Percentiles rank a stretch among this genome's conserved stretches.
phyloP scores from a whole-genome alignment of 1,139 yeast species.

The Zygoascus sp. region DNA sequence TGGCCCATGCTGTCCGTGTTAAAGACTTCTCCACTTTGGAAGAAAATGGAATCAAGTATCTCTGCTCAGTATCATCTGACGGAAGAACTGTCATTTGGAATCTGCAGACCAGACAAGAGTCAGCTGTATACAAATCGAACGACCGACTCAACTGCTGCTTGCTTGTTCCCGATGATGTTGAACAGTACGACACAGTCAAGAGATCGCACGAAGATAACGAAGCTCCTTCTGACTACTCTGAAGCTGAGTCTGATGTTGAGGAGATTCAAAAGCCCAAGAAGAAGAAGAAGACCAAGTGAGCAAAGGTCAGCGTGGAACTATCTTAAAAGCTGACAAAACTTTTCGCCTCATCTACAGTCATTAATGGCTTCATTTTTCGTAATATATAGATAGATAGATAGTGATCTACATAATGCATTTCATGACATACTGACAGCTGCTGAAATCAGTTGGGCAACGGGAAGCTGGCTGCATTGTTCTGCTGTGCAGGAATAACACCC shows the following conservation, averaged over 20 bases:
- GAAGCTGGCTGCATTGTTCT: conserved; percentile 7
- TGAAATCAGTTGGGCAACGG: conserved; percentile 4
- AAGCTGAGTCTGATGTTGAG: conserved; percentile 42
- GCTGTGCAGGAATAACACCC: conserved; percentile 16
- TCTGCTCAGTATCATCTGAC: conserved; percentile 85
- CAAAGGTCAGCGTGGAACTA: conserved; percentile 23
- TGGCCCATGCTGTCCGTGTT: conserved; percentile 82
- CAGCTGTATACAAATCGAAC: conserved; percentile 89
- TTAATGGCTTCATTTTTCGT: too few relatives aligned
- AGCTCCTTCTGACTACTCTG: conserved; percentile 54
- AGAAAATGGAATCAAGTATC: conserved; percentile 35
- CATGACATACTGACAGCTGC: neutral
- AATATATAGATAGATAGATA: conserved; percentile 2
- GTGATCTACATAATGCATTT: neutral
- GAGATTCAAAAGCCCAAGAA: conserved; percentile 43
- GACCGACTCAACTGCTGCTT: conserved; percentile 87
- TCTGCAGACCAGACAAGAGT: conserved; percentile 61
- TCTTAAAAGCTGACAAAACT: too few relatives aligned
- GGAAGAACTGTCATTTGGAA: conserved; percentile 94
- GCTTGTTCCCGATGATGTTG: conserved; percentile 73
- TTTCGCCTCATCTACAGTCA: too few relatives aligned
- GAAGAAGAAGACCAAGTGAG: conserved; percentile 37
- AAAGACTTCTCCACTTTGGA: conserved; percentile 58
- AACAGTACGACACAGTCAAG: conserved; percentile 39
- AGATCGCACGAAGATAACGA: conserved; percentile 32